Evolutionary conservation across 2,329 filamentous ascomycete species (phyloP).

Genomic region (Didymella sp.): DNA sequence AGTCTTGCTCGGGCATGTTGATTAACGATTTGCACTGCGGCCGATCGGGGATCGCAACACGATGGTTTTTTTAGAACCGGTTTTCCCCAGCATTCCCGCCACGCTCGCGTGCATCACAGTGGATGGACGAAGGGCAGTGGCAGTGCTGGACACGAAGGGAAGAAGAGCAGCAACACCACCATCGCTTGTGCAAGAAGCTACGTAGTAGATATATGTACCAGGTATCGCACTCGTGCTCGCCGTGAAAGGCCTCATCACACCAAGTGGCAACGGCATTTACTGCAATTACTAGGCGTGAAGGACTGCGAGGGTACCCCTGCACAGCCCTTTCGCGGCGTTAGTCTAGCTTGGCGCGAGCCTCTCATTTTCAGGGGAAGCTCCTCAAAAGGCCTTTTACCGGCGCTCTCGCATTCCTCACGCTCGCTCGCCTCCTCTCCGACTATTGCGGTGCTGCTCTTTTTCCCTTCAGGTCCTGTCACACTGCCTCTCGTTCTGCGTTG

Average conservation of each 20-base stretch:
- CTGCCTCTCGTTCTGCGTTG: conserved; percentile 44
- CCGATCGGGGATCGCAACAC: conserved; percentile 27
- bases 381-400: conserved; percentile 41
- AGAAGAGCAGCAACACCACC: conserved; percentile 12
- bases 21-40: conserved; percentile 21
- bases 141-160: conserved; percentile 11
- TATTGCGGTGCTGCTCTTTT: conserved; percentile 19
- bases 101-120: conserved; percentile 15
- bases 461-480: conserved; percentile 29
- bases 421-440: conserved; percentile 40
- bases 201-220: not conserved
- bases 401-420: conserved; percentile 41
- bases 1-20: conserved; percentile 16
- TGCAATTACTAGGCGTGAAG: conserved; percentile 25
- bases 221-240: conserved; percentile 6
- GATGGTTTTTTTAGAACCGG: conserved; percentile 25
- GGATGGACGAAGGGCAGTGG: conserved; percentile 3
- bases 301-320: conserved; percentile 37
- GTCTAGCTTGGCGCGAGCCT: conserved; percentile 35
- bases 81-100: conserved; percentile 25
- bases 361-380: conserved; percentile 43
- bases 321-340: conserved; percentile 32
- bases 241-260: conserved; percentile 3
- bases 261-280: conserved; percentile 29
- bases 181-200: not conserved